phyloP scores from a whole-genome alignment of 2,329 filamentous ascomycete genomes.

The Calonectria honghensis region DNA sequence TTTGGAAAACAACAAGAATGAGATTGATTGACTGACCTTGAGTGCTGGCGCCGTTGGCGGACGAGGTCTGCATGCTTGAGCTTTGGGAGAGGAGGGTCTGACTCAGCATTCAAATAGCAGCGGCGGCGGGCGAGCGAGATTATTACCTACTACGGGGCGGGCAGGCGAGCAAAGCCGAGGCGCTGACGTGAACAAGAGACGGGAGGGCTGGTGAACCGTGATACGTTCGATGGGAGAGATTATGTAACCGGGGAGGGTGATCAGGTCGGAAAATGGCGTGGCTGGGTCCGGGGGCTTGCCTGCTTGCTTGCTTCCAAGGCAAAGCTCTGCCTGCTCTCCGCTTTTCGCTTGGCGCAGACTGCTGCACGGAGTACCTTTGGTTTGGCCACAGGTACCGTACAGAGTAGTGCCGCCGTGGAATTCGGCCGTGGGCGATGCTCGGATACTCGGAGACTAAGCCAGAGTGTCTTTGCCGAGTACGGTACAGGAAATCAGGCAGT shows the following conservation, averaged over 20 bases:
- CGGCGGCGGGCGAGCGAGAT: conserved; percentile 52
- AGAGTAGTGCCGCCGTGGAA: conserved; percentile 18
- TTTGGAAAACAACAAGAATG: conserved; percentile 40
- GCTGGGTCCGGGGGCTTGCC: conserved; percentile 49
- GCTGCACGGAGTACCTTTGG: conserved; percentile 13
- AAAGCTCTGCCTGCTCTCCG: conserved; percentile 42
- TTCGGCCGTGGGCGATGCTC: conserved; percentile 31
- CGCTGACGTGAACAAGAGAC: conserved; percentile 55
- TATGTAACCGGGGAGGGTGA: conserved; percentile 56
- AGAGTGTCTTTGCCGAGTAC: conserved; percentile 27
- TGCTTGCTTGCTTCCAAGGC: conserved; percentile 26
- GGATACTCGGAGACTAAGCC: conserved; percentile 19
- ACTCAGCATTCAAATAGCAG: conserved; percentile 60
- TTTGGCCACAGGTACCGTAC: conserved; percentile 25
- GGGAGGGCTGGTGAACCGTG: conserved; percentile 51
- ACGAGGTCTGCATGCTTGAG: conserved; percentile 59
- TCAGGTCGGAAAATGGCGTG: conserved; percentile 55
- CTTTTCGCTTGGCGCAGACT: conserved; percentile 44
- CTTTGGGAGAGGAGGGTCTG: conserved; percentile 56
- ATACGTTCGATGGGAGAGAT: conserved; percentile 52
- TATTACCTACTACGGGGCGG: conserved; percentile 54
- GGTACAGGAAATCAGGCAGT: conserved; percentile 1
- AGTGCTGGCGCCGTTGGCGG: conserved; percentile 58
- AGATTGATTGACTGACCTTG: conserved; percentile 57
- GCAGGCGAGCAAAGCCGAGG: conserved; percentile 53